phyloP scores from a whole-genome alignment of 306 rosid species.

The Acacia melanoxylon region DNA sequence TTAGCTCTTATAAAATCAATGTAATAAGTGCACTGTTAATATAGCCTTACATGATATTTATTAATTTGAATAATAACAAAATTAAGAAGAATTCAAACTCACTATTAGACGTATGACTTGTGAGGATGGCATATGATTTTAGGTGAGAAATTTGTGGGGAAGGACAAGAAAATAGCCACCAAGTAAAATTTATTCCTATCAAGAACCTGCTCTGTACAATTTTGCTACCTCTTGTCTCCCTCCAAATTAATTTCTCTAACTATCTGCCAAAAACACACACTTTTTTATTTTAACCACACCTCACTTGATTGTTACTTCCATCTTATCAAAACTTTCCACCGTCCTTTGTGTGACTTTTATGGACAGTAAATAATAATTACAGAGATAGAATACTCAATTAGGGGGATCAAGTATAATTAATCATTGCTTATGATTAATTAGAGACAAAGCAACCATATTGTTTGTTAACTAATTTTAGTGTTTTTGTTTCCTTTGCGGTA shows the following conservation, averaged over 20 bases:
- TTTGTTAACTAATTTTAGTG: background rate
- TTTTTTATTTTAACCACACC: background rate
- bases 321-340: slow-evolving; percentile 9
- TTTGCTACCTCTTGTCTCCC: slow-evolving; percentile 17
- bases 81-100: background rate
- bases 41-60: background rate
- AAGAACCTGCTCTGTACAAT: slow-evolving; percentile 17
- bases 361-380: slow-evolving; percentile 23
- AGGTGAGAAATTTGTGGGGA: background rate
- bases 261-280: background rate
- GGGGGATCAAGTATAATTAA: slow-evolving; percentile 10
- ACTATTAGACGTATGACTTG: background rate
- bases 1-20: too few relatives aligned
- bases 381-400: background rate
- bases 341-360: background rate
- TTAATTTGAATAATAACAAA: background rate
- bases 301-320: background rate
- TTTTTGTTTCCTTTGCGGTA: background rate
- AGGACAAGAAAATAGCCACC: slow-evolving; percentile 9
- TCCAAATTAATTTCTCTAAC: background rate
- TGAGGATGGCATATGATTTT: background rate
- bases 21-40: too few relatives aligned
- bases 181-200: slow-evolving; percentile 12
- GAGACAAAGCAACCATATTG: slow-evolving; percentile 21
- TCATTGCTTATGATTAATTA: slow-evolving; percentile 21